Evolutionary conservation across 2,329 filamentous ascomycete species (phyloP).

Genomic region (Talaromyces albobiverticillius): DNA sequence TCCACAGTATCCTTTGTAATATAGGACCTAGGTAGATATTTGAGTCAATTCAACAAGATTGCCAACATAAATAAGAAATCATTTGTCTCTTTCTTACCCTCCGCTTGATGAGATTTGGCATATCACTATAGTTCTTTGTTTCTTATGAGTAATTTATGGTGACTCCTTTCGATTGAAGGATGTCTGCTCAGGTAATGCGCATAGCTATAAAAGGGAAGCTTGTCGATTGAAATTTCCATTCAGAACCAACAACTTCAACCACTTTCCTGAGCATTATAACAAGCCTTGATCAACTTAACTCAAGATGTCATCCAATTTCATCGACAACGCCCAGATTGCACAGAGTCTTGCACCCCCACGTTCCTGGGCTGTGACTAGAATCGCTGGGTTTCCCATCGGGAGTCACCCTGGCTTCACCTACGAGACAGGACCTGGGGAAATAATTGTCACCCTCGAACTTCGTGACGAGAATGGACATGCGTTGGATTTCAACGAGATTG

Average conservation of each 20-base stretch:
- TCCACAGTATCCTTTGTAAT: neutral
- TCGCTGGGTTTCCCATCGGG: no score
- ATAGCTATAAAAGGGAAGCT: neutral
- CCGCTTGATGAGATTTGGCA: neutral
- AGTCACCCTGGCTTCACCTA: no score
- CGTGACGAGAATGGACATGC: no score
- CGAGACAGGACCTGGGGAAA: no score
- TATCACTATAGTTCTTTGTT: neutral
- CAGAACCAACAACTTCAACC: neutral
- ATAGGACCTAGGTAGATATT: neutral
- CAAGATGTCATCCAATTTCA: neutral
- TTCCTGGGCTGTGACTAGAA: neutral
- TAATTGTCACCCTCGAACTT: no score
- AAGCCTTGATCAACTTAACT: neutral
- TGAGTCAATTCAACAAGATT: neutral
- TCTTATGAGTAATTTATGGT: neutral
- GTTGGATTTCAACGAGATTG: no score
- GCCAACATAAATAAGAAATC: neutral
- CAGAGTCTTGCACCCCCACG: no score
- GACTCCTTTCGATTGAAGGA: neutral
- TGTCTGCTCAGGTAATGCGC: neutral
- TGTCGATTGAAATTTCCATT: neutral
- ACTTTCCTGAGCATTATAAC: neutral
- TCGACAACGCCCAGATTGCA: neutral
- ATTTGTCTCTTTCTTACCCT: neutral